Evolutionary conservation across 1,139 yeast genomes (phyloP), one percentile per base, ranked within the genome.

Genomic region (Protomyces pachydermus): DNA sequence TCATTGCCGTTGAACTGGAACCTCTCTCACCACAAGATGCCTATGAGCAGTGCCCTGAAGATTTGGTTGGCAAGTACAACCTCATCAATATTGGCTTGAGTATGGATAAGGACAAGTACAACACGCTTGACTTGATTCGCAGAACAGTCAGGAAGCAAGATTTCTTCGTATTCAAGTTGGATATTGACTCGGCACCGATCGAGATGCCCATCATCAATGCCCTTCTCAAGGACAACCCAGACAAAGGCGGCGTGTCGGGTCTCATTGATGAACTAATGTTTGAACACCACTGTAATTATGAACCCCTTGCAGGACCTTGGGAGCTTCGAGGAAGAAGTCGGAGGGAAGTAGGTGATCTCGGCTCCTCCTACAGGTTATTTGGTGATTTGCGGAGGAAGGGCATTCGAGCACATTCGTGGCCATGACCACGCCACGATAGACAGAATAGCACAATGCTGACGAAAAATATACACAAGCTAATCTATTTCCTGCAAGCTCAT

Each of bases 331-430:
- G 48, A 2, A 18, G 5, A 12, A 18, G 23, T 18, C 48, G 23
- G 5, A 18, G 18, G 9, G 12, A 16, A 10, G 48, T 16, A 16
- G 48, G 48, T 3, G 48, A 42, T 18, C 20, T 58, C 51, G 56
- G 39, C 23, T 18, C n/a, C 6, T 58, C 62, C 10, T 58, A 52
- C 34, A n/a, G 18, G 4, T 28, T 58, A 20, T 58, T 58, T 23
- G 10, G 45, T 20, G 45, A 42, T 20, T 28, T 58, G 16, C 25
- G 62, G 16, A 34, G 35, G n/a, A 52, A 52, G 42, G 56, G 56
- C 51, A 58, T 58, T 28, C 28, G 62, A 3, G 62, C 62, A 4
- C 62, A 58, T 34, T 51, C 56, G 3, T 58, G 62, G 62, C 62
- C 62, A 23, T 57, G 25, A 20, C 5, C 8, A 28, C 8, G 8